Evolutionary conservation across 108 stramenopile genomes (phyloP).

Genomic region (Nitzschia palea): DNA sequence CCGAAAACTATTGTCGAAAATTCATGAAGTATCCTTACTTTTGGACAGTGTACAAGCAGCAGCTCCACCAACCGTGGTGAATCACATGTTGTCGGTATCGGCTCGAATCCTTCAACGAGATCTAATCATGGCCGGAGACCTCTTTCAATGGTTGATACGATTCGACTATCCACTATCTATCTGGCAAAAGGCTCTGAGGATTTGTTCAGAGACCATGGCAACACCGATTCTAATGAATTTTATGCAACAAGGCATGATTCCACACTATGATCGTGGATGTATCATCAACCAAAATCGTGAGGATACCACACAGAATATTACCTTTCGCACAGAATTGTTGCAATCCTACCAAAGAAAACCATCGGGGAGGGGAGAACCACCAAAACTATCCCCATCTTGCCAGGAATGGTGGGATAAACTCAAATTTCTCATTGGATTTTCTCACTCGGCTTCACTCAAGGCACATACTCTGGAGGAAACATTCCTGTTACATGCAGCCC

Average conservation of each 20-base stretch:
- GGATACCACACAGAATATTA: not conserved
- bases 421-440: slow-evolving; percentile 11
- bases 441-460: not conserved
- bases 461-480: slow-evolving; percentile 11
- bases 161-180: slow-evolving; percentile 14
- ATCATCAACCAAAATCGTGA: not conserved
- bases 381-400: not conserved
- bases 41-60: not conserved
- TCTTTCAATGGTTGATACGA: slow-evolving; percentile 13
- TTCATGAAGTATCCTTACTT: slow-evolving; percentile 1
- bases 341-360: not conserved
- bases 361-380: not conserved
- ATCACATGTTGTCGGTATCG: not conserved
- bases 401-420: slow-evolving; percentile 42
- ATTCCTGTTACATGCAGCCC: slow-evolving; percentile 32
- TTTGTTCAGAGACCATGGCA: slow-evolving; percentile 6
- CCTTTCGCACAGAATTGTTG: slow-evolving; percentile 17
- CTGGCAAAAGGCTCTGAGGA: slow-evolving; percentile 15
- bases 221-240: not conserved
- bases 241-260: slow-evolving; percentile 5
- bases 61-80: slow-evolving; percentile 26
- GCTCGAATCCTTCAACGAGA: slow-evolving; percentile 11
- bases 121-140: not conserved
- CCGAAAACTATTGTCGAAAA: slow-evolving; percentile 5
- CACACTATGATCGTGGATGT: slow-evolving; percentile 17